Evolutionary conservation across 208 protist genomes (phyloP), one percentile per base, ranked within the genome.

Genomic region (Strigomonas culicis): DNA sequence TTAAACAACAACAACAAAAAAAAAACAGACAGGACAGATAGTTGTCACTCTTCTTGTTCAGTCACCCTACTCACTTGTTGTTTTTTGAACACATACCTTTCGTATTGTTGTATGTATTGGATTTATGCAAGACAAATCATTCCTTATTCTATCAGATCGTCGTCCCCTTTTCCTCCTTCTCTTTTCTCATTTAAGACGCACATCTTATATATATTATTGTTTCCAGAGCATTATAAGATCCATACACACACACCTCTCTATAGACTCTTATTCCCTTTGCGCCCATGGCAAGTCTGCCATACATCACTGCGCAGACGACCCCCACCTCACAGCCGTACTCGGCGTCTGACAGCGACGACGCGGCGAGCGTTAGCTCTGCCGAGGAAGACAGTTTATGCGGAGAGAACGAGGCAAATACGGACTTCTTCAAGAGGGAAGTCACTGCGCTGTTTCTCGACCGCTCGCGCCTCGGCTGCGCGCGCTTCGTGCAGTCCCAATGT

Each of bases 401-500:
- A 1, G 46, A 56, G 51, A 13, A 31, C 17, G 58, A 13, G 6
- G 46, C 21, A 34, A 58, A 71, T 4, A 28, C n/a, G 2, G 41
- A 47, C 34, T 41, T 39, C 34, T 39, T 39, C 34, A 39, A 39
- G 43, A 27, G 22, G 27, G 68, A 67, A 32, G 41, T 75, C 3
- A n/a, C 68, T 19, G 61, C 69, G 0, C 30, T 80, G 25, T 76
- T 52, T 39, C 36, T 70, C 10, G 60, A 62, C 27, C 39, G 64
- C 21, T 47, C 24, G 17, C 64, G 70, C 4, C 30, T 88, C 0
- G 82, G 82, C 21, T 79, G 78, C 2, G 82, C 82, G 6, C 66
- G 66, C 11, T 84, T 77, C 41, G 49, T 72, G 7, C 73, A 59
- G 28, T 34, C 39, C 0, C 55, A 80, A 41, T 88, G 75, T 50